Evolutionary conservation across 176 grass and related monocot genomes (phyloP), one percentile per base, ranked within the genome.

Genomic region (Pharus latifolius): DNA sequence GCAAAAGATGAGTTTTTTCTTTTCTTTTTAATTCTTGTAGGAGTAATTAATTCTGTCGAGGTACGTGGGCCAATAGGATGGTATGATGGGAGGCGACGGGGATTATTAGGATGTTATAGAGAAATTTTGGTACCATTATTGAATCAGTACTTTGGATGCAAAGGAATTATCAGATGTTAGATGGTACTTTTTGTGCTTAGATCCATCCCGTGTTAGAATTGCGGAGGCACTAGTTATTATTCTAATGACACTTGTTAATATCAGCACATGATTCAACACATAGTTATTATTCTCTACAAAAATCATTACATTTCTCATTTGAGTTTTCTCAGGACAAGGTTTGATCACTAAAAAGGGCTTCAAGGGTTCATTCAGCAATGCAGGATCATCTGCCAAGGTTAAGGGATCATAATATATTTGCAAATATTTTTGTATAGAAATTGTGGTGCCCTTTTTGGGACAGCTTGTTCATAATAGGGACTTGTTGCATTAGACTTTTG

Each of bases 381-480:
- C 90, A 44, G 95, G 95, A 26, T 78, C 87, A 42, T 94, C 95
- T 81, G 90, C 95, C 38, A 99, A 99, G 82, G 95, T 94, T 80
- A 60, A 82, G 50, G 45, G 20, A 16, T 60, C 18, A n/a, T 41
- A 20, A 34, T 63, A 1, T 32, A 31, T 63, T n/a, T 47, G 15
- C 18, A 25, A 28, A 45, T 60, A 46, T 67, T 56, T 45, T 14
- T 77, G 28, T 72, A 23, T 44, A 16, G 25, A 57, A 50, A 26
- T 43, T 43, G 11, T 0, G 0, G 33, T 76, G 37, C 54, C 4
- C 24, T 61, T 45, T 63, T 29, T 27, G 4, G 26, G 48, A 44
- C 38, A 68, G 8, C 30, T 49, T 56, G 14, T 32, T 77, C 0
- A 59, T 67, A 44, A 20, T 7, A 65, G 6, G 20, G 42, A 44